Conservation (phyloP, 352 stramenopile genomes). For the Globisporangium spinosum region DNA sequence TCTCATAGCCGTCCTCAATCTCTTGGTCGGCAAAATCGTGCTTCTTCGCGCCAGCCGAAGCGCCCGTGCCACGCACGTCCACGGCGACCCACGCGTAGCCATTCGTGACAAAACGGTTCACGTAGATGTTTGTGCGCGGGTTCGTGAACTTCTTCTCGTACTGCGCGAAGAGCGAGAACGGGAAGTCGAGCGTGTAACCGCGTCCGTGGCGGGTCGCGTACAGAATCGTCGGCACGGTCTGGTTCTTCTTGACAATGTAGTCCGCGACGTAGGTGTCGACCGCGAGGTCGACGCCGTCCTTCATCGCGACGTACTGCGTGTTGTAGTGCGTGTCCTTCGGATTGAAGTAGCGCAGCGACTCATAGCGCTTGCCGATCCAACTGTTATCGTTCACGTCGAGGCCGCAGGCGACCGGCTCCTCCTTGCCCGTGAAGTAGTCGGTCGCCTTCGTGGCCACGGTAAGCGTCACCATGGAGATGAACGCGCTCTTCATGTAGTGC, state of each 20-base stretch:
- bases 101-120: conserved; percentile 65
- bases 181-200: conserved; percentile 77
- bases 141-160: conserved; percentile 79
- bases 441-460: conserved; percentile 49
- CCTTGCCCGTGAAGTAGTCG: conserved; percentile 57
- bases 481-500: conserved; percentile 69
- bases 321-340: conserved; percentile 61
- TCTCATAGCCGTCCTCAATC: conserved; percentile 64
- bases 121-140: conserved; percentile 70
- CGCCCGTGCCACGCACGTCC: conserved; percentile 74
- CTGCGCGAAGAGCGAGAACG: conserved; percentile 64
- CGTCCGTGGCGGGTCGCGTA: conserved; percentile 77
- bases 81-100: conserved; percentile 77
- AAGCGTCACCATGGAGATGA: conserved; percentile 76
- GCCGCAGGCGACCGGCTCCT: conserved; percentile 55
- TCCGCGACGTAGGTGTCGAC: conserved; percentile 72
- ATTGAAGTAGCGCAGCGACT: conserved; percentile 75
- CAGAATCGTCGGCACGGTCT: conserved; percentile 63
- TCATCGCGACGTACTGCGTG: conserved; percentile 73
- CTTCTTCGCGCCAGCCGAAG: conserved; percentile 60
- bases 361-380: conserved; percentile 64
- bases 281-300: conserved; percentile 64
- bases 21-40: conserved; percentile 71
- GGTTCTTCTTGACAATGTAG: conserved; percentile 52
- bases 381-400: conserved; percentile 72